Evolutionary conservation across 169 alveolate species (phyloP).

Genomic region (Cystoisospora suis): DNA sequence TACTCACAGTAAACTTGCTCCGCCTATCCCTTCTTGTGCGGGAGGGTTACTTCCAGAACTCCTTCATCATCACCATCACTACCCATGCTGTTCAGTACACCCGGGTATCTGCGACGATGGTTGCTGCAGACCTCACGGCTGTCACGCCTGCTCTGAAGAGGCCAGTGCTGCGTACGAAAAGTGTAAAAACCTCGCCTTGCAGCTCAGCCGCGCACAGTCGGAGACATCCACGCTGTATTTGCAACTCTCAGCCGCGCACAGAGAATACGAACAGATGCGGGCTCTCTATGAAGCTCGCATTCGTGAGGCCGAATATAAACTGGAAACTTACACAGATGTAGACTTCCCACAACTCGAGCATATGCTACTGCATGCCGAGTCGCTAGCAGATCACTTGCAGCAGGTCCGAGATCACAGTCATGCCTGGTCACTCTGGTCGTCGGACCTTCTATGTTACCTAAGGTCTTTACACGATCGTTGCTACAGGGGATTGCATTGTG

Average conservation of each 20-base stretch:
- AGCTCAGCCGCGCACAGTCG: neutral
- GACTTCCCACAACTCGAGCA: neutral
- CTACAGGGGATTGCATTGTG: no score
- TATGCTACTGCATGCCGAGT: neutral
- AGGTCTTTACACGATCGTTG: neutral
- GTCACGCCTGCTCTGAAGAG: slow-evolving; percentile 13
- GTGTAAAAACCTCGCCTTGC: neutral
- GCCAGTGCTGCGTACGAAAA: neutral
- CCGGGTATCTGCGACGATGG: neutral
- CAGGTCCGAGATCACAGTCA: neutral
- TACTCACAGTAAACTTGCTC: no score
- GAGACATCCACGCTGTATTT: neutral
- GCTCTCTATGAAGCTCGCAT: neutral
- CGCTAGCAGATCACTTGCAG: neutral
- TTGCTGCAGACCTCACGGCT: no score
- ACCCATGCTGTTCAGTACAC: neutral
- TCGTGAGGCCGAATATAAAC: neutral
- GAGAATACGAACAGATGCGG: neutral
- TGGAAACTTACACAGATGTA: neutral
- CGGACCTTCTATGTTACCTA: neutral
- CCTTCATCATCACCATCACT: neutral
- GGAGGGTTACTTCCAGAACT: neutral
- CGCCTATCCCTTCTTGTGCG: neutral
- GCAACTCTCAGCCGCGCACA: neutral
- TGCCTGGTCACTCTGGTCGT: neutral